Evolutionary conservation across 2,329 filamentous ascomycete genomes (phyloP), one percentile per base, ranked within the genome.

Genomic region (Diaporthe batatas): DNA sequence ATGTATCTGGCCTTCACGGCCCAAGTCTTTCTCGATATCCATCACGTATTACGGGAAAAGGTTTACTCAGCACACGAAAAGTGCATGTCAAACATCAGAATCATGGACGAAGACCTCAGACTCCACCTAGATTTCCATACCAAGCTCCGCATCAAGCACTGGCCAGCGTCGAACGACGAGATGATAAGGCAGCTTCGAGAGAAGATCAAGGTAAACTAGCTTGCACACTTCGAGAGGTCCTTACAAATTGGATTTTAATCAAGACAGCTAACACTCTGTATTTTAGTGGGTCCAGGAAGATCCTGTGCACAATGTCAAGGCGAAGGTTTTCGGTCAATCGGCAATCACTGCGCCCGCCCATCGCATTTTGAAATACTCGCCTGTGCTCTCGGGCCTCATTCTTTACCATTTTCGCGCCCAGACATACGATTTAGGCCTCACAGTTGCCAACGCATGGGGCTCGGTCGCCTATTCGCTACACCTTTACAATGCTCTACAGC

Each of bases 401-500:
- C 77, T 83, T 5, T 85, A 81, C 75, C 75, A 76, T 57, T 78
- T 82, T 34, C 81, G 82, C n/a, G 75, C 75, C 8, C 68, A 72
- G 1, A 78, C 79, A 23, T 79, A 82, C 44, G 77, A 83, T 1
- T 10, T 79, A 0, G 79, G 84, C 2, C 74, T 84, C 14, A 58
- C 69, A 0, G 79, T 84, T 21, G 77, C 76, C 12, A 81, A 82
- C 59, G 80, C 80, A 1, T 86, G 81, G 81, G 82, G 83, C 1
- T 82, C 83, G 0, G 78, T 86, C 14, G 74, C 80, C 14, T 82
- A 79, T 58, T 75, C 79, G 0, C 75, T 73, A 1, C 85, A 88
- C 59, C 75, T 87, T 0, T 86, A 86, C 77, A 83, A 85, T 64
- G 83, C 84, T 1, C 68, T 83, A 1, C 55, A 64, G 1, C 68